A percentile compares a stretch with the other conserved stretches of the same genome.
These are phyloP conservation scores for Plectranthus barbatus DNA, from an alignment of 257 asterid species.

Conservation along the genomic window DNA sequence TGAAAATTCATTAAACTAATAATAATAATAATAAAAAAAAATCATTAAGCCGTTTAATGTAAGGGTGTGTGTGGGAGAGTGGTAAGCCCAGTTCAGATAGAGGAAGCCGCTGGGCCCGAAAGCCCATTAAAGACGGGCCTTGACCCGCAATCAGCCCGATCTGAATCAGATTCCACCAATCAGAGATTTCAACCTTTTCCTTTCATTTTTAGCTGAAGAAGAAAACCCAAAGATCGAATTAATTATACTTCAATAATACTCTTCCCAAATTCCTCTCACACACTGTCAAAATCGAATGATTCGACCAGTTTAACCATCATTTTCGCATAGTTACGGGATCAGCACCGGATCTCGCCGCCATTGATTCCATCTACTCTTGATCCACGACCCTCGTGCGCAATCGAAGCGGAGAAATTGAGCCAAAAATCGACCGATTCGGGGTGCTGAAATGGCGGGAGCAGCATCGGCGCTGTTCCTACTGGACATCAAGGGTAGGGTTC, in stretches of 20 bases:
- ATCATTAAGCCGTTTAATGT: no score
- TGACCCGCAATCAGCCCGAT: neutral
- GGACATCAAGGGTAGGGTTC: constrained; percentile 87
- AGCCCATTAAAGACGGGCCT: constrained; percentile 10
- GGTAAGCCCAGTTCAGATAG: no score
- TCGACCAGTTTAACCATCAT: constrained; percentile 1
- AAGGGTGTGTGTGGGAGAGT: no score
- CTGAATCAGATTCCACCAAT: constrained; percentile 10
- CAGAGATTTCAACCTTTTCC: constrained; percentile 10
- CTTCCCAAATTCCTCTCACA: constrained; percentile 6
- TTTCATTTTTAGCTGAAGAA: constrained; percentile 20
- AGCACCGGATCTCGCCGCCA: constrained; percentile 25
- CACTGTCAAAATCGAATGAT: constrained; percentile 12
- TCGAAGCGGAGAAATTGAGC: constrained; percentile 13
- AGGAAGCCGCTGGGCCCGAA: neutral
- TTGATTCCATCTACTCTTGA: constrained; percentile 22
- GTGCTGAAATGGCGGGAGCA: constrained; percentile 77
- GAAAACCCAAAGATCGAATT: neutral
- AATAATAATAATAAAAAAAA: no score
- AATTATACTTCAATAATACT: constrained; percentile 4
- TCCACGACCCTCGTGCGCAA: constrained; percentile 20
- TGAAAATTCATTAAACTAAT: no score
- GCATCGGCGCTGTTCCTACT: constrained; percentile 99
- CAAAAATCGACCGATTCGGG: neutral
- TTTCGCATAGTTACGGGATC: constrained; percentile 10